A percentile compares a stretch with the other conserved stretches of the same genome.
phyloP scores from a whole-genome alignment of 2,329 filamentous ascomycete genomes.

The Taxawa tesnikishii region DNA sequence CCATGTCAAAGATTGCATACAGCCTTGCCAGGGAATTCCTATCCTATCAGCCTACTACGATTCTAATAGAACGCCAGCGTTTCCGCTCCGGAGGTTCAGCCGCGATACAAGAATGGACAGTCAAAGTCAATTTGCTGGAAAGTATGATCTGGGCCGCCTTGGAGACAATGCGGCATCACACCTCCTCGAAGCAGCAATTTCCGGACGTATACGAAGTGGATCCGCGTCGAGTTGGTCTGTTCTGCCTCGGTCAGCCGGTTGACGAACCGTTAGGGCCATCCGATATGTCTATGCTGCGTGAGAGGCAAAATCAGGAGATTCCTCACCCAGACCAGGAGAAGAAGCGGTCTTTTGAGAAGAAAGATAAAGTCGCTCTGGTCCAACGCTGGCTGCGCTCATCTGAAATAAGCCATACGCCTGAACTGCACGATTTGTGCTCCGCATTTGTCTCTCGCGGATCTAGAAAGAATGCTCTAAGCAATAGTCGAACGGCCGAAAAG shows the following conservation, averaged over 20 bases:
- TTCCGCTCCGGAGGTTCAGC: constrained; percentile 52
- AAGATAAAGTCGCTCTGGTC: constrained; percentile 52
- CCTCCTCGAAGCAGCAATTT: constrained; percentile 7
- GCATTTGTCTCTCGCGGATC: background rate
- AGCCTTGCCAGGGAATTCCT: constrained; percentile 39
- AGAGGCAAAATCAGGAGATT: background rate
- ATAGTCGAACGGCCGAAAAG: too few relatives aligned
- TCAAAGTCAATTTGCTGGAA: constrained; percentile 72
- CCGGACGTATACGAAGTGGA: constrained; percentile 35
- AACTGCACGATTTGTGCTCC: background rate
- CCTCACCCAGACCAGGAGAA: constrained; percentile 10
- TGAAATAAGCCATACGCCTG: background rate
- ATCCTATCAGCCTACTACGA: constrained; percentile 46
- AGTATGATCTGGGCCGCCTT: constrained; percentile 67
- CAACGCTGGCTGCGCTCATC: constrained; percentile 35
- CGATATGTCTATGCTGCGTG: constrained; percentile 1
- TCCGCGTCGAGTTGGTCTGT: constrained; percentile 43
- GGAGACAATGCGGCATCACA: constrained; percentile 38
- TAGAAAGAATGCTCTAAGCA: too few relatives aligned
- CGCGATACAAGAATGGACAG: constrained; percentile 68
- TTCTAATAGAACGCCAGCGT: constrained; percentile 58
- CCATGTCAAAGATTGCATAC: constrained; percentile 45
- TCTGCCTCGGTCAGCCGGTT: constrained; percentile 33
- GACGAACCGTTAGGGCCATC: constrained; percentile 9
- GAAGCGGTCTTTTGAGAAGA: constrained; percentile 34